A percentile compares a stretch with the other conserved stretches of the same genome.
Evolutionary conservation across 1,139 yeast genomes (phyloP).

Genomic region (Geotrichum phurueaensis): DNA sequence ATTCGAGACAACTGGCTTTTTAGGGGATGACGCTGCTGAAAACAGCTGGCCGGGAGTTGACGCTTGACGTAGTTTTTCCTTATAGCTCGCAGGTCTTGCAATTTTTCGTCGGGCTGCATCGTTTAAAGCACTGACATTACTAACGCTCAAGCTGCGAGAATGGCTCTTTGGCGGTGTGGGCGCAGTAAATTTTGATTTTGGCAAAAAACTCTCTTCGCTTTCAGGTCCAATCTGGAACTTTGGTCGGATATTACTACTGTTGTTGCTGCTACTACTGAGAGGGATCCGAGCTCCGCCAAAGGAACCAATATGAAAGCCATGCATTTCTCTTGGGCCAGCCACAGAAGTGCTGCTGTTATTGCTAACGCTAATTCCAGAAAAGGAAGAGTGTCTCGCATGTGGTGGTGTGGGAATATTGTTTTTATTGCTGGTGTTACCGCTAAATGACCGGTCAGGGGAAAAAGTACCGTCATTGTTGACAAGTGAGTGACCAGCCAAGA

Average conservation of each 20-base stretch:
- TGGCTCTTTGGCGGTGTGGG: not conserved
- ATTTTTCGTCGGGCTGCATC: conserved; percentile 19
- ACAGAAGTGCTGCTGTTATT: conserved; percentile 21
- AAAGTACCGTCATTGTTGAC: not conserved
- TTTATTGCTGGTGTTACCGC: not conserved
- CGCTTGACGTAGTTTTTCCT: conserved; percentile 1
- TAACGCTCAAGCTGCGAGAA: conserved; percentile 18
- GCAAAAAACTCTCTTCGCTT: conserved; percentile 7
- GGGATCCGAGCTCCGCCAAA: conserved; percentile 3
- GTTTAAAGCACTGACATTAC: not conserved
- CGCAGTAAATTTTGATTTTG: not conserved
- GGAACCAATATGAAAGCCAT: conserved; percentile 17
- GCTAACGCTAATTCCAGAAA: conserved; percentile 18
- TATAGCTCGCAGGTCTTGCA: conserved; percentile 24
- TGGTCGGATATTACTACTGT: conserved; percentile 1
- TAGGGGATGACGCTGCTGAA: conserved; percentile 15
- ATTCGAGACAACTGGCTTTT: conserved; percentile 4
- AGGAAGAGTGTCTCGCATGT: conserved; percentile 1
- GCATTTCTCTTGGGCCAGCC: conserved; percentile 24
- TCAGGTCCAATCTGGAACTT: conserved; percentile 9
- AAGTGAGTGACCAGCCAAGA: not conserved
- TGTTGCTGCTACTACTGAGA: not conserved
- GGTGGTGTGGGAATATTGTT: not conserved
- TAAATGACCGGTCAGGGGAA: not conserved
- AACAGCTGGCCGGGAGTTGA: conserved; percentile 15